A percentile compares a stretch with the other conserved stretches of the same genome.
Evolutionary conservation across 2,329 filamentous ascomycete genomes (phyloP).

Genomic region (Biscogniauxia marginata): DNA sequence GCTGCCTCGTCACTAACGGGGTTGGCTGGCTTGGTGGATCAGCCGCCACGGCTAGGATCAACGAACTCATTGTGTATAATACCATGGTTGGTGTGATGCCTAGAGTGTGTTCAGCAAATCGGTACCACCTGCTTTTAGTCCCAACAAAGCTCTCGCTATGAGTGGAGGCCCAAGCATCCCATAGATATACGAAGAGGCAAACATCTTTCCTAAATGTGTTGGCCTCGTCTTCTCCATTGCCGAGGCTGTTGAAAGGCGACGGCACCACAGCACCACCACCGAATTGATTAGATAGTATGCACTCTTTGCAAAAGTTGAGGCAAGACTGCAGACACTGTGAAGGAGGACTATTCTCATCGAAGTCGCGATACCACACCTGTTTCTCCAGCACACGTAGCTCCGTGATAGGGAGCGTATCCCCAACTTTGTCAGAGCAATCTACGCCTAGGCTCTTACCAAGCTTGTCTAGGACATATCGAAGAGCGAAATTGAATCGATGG

Average conservation of each 20-base stretch:
- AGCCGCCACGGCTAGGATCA: conserved; percentile 5
- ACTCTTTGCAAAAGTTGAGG: conserved; percentile 8
- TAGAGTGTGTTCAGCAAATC: not conserved
- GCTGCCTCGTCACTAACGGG: not conserved
- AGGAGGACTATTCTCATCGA: not conserved
- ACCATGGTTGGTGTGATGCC: conserved; percentile 6
- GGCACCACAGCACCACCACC: not conserved
- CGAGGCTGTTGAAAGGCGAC: not conserved
- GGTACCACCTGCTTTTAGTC: conserved; percentile 3
- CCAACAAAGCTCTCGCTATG: not conserved
- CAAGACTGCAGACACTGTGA: conserved; percentile 4
- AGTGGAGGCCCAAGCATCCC: conserved; percentile 5
- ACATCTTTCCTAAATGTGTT: conserved; percentile 3
- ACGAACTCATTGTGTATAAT: conserved; percentile 16
- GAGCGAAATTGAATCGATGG: not conserved
- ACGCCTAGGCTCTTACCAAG: not conserved
- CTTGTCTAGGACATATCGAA: not conserved
- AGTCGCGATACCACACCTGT: not conserved
- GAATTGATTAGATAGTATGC: not conserved
- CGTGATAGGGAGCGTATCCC: not conserved
- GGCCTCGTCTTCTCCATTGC: not conserved
- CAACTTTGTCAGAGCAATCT: not conserved
- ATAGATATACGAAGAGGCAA: conserved; percentile 14
- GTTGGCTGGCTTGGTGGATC: not conserved
- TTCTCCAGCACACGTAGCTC: not conserved